Conservation (phyloP, 805 yeast genomes). For the Yamadazyma tumulicola region DNA sequence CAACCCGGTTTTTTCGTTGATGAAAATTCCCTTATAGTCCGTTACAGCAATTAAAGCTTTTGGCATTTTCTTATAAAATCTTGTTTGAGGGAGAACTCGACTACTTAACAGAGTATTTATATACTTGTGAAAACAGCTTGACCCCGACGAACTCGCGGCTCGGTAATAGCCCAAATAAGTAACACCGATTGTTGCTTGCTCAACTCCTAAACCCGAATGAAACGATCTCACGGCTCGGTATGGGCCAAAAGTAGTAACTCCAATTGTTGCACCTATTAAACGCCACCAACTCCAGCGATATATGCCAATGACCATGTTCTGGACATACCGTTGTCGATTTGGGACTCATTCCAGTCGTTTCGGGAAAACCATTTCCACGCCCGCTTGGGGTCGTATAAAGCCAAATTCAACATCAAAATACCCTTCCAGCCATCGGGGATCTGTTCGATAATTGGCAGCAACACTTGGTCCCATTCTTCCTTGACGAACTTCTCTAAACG, state of each 20-base stretch:
- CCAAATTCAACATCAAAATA: constrained; percentile 67
- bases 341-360: constrained; percentile 47
- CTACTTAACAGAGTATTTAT: too few species aligned
- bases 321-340: constrained; percentile 82
- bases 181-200: too few species aligned
- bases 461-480: constrained; percentile 61
- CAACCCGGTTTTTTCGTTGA: constrained; percentile 60
- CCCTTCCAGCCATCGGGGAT: constrained; percentile 73
- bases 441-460: constrained; percentile 41
- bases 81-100: too few species aligned
- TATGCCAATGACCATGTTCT: constrained; percentile 83
- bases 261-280: too few species aligned
- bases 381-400: constrained; percentile 61
- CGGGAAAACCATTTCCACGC: constrained; percentile 46
- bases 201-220: too few species aligned
- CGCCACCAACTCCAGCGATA: constrained; percentile 51
- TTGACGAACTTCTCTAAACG: constrained; percentile 51
- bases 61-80: too few species aligned
- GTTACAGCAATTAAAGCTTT: constrained; percentile 45
- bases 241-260: too few species aligned
- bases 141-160: too few species aligned
- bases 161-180: too few species aligned
- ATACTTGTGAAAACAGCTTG: too few species aligned
- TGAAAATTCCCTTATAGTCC: constrained; percentile 43
- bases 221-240: too few species aligned